A percentile compares a stretch with the other conserved stretches of the same genome.
These are phyloP conservation scores for Globisporangium megalacanthum DNA, from an alignment of 352 stramenopile species.

Conservation along the genomic window DNA sequence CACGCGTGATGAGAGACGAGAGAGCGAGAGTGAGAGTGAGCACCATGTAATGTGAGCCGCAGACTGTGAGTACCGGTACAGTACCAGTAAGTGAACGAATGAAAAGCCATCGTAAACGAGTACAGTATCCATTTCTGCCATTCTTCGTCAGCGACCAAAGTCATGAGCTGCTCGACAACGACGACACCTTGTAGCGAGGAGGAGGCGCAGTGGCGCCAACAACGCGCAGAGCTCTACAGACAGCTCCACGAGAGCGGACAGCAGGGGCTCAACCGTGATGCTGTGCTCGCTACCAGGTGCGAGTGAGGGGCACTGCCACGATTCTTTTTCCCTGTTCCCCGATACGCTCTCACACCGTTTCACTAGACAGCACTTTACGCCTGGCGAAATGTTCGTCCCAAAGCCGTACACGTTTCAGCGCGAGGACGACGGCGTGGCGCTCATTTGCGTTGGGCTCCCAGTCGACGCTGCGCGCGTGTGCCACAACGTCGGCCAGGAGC, in stretches of 20 bases:
- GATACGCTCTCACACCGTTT: not conserved
- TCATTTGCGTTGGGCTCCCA: constrained; percentile 46
- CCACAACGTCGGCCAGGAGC: constrained; percentile 30
- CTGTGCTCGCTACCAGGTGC: constrained; percentile 31
- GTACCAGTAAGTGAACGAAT: too few species aligned
- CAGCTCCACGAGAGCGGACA: constrained; percentile 32
- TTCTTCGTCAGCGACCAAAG: too few species aligned
- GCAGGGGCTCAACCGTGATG: constrained; percentile 28
- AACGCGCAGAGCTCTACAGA: constrained; percentile 32
- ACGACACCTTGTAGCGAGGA: constrained; percentile 14
- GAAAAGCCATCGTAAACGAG: too few species aligned
- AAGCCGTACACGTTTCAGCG: constrained; percentile 45
- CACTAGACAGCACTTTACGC: constrained; percentile 26
- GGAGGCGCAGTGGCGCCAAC: constrained; percentile 34
- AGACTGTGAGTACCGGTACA: too few species aligned
- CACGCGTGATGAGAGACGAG: not conserved
- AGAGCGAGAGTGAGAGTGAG: not conserved
- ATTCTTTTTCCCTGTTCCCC: not conserved
- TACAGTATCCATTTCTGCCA: too few species aligned
- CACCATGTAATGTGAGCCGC: too few species aligned
- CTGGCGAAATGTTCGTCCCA: constrained; percentile 29
- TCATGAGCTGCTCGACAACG: not conserved
- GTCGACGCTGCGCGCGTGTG: constrained; percentile 28
- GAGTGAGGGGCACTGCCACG: not conserved
- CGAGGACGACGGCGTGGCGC: constrained; percentile 35